Evolutionary conservation across 2,329 filamentous ascomycete species (phyloP), one percentile per base, ranked within the genome.

Genomic region (Sclerotinia borealis): DNA sequence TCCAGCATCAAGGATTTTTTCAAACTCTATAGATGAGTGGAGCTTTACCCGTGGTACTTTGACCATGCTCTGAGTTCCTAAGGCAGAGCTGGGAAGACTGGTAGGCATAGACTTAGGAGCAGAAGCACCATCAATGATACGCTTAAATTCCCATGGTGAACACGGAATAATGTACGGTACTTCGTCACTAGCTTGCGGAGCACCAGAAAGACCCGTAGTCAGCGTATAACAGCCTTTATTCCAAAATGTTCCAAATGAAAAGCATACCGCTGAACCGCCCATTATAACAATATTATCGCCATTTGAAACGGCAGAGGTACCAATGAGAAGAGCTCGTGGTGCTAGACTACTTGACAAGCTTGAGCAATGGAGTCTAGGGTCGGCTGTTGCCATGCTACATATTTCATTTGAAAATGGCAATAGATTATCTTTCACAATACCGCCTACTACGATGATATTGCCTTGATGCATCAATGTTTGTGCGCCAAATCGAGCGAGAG

Each of bases 211-310:
- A 6, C 19, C 13, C 17, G 31, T 15, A 11, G 48, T 50, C 11
- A 71, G 29, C 6, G 68, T 72, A 61, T 70, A 73, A 55, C 66
- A 71, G 1, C 85, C 85, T 37, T 81, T 80, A 58, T 92, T 93
- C 90, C 91, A 96, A 71, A 85, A 92, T 8, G 90, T 90, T 1
- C 92, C 92, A 82, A 96, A 96, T 0, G 91, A 92, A 78, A 96
- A 96, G 74, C 92, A 96, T 10, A 92, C 91, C 19, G 90, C 91
- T 43, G 92, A 93, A 19, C 93, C 93, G 1, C 92, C 92, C 54
- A 89, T 75, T 9, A 96, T 77, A 11, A 91, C 71, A 3, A 92
- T 70, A 36, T 79, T 76, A 48, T 78, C 70, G 34, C 77, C 76
- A 0, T 81, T 76, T 34, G 77, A 72, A 17, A 83, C 75, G 9